Evolutionary conservation across 495 filamentous ascomycete genomes (phyloP), one percentile per base, ranked within the genome.

Genomic region (Aspergillus ellipticus): DNA sequence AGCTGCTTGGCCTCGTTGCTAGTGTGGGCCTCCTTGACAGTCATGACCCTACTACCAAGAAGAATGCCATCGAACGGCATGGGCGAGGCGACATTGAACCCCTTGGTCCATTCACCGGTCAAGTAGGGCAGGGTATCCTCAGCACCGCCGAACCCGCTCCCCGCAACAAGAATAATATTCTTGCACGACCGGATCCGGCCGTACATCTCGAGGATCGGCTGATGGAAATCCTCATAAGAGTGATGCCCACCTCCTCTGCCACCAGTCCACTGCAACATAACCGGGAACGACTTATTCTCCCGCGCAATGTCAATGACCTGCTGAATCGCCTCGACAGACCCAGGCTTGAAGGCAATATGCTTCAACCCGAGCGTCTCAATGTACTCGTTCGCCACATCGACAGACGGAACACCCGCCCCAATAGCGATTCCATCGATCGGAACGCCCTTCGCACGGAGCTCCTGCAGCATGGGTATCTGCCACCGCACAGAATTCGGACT

Each of bases 41-140:
- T 69, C 77, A 80, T 80, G 70, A 79, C 75, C 21, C 77, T 71
- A 51, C 68, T 74, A 28, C 74, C 76, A 17, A 80, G 66, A 15
- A 80, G 64, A 46, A 70, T 66, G 16, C 76, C 77, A 57, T 80
- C 77, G 49, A 79, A 78, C 9, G 77, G 77, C 77, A 80, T 80
- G 5, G 64, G 55, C 39, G 74, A 63, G 41, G 72, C 67, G 20
- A 69, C 73, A n/a, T 39, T 39, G 17, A 68, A 70, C 39, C 65
- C 55, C 29, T 58, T 53, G 8, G 76, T 73, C 77, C 77, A 79
- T 4, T 53, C 56, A 46, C 77, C 77, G 8, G 68, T 74, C 15
- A 80, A 66, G 51, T 80, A 80, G 8, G 74, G 75, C 49, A 75
- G 77, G 3, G 74, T 77, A 43, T 72, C 73, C 28, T 79, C 71